These are phyloP conservation scores for Septoria linicola DNA, from an alignment of 2,329 filamentous ascomycete species.

Conservation along the genomic window DNA sequence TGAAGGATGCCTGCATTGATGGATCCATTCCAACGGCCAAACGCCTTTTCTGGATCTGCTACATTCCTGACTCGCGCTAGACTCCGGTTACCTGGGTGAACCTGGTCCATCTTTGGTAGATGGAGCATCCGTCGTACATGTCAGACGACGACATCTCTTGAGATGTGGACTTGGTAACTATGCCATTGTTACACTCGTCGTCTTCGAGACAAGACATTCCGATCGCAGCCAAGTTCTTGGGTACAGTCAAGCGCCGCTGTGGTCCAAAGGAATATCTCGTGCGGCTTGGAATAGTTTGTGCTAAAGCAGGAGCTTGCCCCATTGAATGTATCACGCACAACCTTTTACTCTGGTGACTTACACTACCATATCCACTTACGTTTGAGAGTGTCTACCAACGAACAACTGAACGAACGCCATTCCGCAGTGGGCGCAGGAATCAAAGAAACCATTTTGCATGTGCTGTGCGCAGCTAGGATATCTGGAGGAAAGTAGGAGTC, in stretches of 20 bases:
- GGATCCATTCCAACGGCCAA: constrained; percentile 7
- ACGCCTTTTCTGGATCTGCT: constrained; percentile 7
- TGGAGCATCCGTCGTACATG: constrained; percentile 14
- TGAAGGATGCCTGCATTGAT: no score
- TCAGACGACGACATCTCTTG: constrained; percentile 18
- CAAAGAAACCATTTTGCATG: constrained; percentile 25
- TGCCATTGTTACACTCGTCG: constrained; percentile 33
- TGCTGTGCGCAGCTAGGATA: constrained; percentile 24
- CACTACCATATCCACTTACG: constrained; percentile 24
- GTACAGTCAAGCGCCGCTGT: constrained; percentile 26
- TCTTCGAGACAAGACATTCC: constrained; percentile 33
- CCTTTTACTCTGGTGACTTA: constrained; percentile 22
- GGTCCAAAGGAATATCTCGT: constrained; percentile 13
- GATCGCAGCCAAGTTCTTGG: constrained; percentile 16
- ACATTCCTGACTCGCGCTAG: constrained; percentile 20
- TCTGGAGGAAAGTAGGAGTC: constrained; percentile 22
- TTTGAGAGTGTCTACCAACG: constrained; percentile 26
- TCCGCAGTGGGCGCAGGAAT: constrained; percentile 23
- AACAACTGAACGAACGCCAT: constrained; percentile 19
- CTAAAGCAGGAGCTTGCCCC: constrained; percentile 19
- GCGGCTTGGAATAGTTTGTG: constrained; percentile 15
- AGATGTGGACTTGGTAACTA: constrained; percentile 13
- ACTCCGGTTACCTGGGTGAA: constrained; percentile 30
- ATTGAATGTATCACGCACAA: constrained; percentile 21
- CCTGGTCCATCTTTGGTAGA: not conserved